Percentiles rank a stretch among this genome's conserved stretches.
Conservation (phyloP, 202 grass and related monocot genomes). For the Setaria viridis region DNA sequence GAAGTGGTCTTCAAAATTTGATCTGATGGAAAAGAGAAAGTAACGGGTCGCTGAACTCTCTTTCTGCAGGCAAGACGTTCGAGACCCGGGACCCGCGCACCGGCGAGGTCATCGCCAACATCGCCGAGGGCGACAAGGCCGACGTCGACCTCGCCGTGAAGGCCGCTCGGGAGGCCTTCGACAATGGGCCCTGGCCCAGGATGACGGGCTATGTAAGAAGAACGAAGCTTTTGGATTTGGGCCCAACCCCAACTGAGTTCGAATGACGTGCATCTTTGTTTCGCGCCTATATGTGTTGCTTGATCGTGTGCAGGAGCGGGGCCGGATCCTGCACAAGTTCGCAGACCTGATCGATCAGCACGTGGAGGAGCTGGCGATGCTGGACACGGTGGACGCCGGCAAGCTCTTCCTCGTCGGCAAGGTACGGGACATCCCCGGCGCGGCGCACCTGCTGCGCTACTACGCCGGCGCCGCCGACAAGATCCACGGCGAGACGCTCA, state of each 20-base stretch:
- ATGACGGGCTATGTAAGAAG: conserved; percentile 74
- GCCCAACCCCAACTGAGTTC: not conserved
- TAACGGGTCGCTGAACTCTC: not conserved
- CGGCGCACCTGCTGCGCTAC: conserved; percentile 63
- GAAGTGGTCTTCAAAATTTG: no score
- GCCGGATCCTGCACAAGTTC: conserved; percentile 68
- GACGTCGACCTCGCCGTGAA: conserved; percentile 86
- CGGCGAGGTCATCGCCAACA: conserved; percentile 63
- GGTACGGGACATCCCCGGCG: conserved; percentile 57
- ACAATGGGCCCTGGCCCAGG: conserved; percentile 85
- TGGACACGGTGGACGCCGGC: conserved; percentile 86
- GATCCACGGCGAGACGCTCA: conserved; percentile 81
- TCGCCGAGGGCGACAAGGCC: conserved; percentile 76
- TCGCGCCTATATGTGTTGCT: not conserved
- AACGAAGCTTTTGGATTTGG: not conserved
- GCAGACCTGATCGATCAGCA: conserved; percentile 74
- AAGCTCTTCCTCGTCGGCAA: conserved; percentile 76
- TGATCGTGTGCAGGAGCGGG: conserved; percentile 56
- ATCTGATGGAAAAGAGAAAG: no score
- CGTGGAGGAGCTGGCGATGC: conserved; percentile 64
- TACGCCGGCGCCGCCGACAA: conserved; percentile 92
- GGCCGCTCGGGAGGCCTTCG: conserved; percentile 86
- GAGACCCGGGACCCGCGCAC: conserved; percentile 76
- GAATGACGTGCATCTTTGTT: not conserved
- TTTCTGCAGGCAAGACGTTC: conserved; percentile 70